Evolutionary conservation across 2,329 filamentous ascomycete species (phyloP).

Genomic region (Fusarium brachygibbosum): DNA sequence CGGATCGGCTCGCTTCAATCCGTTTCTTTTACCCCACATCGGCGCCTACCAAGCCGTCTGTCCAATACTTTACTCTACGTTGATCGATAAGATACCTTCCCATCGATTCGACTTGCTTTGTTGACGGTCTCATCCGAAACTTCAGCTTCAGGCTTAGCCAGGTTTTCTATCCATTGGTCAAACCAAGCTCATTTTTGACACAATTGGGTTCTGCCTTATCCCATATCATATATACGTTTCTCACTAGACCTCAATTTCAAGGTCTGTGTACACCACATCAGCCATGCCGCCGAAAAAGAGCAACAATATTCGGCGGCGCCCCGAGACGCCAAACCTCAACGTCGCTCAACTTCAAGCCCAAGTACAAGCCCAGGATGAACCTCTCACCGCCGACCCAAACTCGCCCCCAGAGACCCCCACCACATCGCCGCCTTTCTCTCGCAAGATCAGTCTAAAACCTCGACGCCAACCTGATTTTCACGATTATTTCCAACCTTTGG

Average conservation of each 20-base stretch:
- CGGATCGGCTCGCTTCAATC: slow-evolving; percentile 36
- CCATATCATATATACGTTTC: slow-evolving; percentile 49
- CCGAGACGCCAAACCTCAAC: slow-evolving; percentile 60
- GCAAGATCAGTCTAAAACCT: slow-evolving; percentile 52
- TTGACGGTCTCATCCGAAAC: slow-evolving; percentile 24
- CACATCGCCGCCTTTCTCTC: slow-evolving; percentile 53
- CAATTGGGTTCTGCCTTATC: slow-evolving; percentile 14
- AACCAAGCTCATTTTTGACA: slow-evolving; percentile 3
- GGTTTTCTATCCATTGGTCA: slow-evolving; percentile 2
- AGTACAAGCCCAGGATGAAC: slow-evolving; percentile 44
- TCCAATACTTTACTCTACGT: slow-evolving; percentile 18
- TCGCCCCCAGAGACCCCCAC: slow-evolving; percentile 65
- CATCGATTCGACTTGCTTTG: slow-evolving; percentile 8
- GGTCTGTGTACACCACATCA: slow-evolving; percentile 24
- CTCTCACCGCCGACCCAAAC: slow-evolving; percentile 56
- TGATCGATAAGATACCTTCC: slow-evolving; percentile 49
- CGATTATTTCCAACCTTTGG: slow-evolving; percentile 50
- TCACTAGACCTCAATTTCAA: slow-evolving; percentile 21
- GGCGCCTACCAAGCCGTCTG: slow-evolving; percentile 40
- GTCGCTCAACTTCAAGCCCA: slow-evolving; percentile 42
- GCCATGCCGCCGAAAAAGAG: slow-evolving; percentile 53
- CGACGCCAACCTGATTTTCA: slow-evolving; percentile 53
- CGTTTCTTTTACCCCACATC: slow-evolving; percentile 48
- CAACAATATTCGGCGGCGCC: slow-evolving; percentile 51
- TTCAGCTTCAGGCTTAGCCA: background rate